phyloP scores from a whole-genome alignment of 371 early-diverging fungal species.

The Sporodiniella umbellata region DNA sequence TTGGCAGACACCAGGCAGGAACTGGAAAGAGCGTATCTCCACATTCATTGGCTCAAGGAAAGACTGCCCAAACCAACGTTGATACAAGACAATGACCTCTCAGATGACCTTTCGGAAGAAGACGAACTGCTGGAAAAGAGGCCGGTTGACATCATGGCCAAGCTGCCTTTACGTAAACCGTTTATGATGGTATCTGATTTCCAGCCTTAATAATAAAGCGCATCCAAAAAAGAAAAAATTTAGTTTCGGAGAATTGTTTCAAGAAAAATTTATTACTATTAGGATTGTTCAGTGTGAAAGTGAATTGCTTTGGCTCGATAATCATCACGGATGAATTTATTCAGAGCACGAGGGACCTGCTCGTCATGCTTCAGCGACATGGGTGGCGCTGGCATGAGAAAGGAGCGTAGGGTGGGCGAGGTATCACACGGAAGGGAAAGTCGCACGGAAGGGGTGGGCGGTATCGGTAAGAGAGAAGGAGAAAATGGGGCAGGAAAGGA shows the following conservation, averaged over 20 bases:
- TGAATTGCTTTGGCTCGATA: no score
- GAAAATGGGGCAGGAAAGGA: no score
- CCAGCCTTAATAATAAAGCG: no score
- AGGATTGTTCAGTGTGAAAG: no score
- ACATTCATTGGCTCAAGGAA: slow-evolving; percentile 23
- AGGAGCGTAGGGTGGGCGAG: no score
- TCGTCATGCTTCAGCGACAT: neutral
- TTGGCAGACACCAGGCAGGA: slow-evolving; percentile 46
- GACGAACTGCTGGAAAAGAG: slow-evolving; percentile 13
- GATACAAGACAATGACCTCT: slow-evolving; percentile 20
- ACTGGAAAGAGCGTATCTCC: slow-evolving; percentile 46
- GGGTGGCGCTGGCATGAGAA: neutral
- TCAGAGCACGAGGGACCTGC: neutral
- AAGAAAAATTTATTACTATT: no score
- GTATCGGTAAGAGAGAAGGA: no score
- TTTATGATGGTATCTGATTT: no score
- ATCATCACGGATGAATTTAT: neutral
- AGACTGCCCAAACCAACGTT: slow-evolving; percentile 17
- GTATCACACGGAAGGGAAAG: no score
- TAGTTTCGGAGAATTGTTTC: no score
- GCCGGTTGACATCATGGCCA: slow-evolving; percentile 21
- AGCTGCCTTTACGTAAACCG: slow-evolving; percentile 23
- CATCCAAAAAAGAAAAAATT: no score
- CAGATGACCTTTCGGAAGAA: slow-evolving; percentile 27
- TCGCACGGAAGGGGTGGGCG: no score